Evolutionary conservation across 1,284 basidiomycete species (phyloP).

Genomic region (Boletus smithii): DNA sequence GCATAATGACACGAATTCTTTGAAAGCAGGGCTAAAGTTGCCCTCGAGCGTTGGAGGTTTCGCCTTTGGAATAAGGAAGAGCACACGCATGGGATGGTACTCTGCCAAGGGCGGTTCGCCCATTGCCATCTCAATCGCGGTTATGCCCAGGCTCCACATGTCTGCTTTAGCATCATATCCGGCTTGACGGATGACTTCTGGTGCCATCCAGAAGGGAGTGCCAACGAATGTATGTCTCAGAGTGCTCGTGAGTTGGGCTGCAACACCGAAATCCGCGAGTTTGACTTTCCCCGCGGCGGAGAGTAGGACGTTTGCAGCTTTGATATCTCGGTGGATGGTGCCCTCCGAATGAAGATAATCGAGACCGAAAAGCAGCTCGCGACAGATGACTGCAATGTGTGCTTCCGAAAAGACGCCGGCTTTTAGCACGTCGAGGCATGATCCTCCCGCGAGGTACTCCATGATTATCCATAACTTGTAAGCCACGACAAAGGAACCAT

Average conservation of each 20-base stretch:
- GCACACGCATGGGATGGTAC: conserved; percentile 93
- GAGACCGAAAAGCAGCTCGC: conserved; percentile 90
- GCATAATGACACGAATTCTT: conserved; percentile 89
- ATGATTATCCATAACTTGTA: conserved; percentile 99
- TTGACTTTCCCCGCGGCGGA: conserved; percentile 92
- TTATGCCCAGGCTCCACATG: conserved; percentile 96
- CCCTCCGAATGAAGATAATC: conserved; percentile 93
- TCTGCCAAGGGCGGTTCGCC: conserved; percentile 93
- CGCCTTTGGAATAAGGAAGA: conserved; percentile 96
- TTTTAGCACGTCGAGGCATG: conserved; percentile 93
- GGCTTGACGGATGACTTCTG: conserved; percentile 94
- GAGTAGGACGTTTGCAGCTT: conserved; percentile 94
- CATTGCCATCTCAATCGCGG: conserved; percentile 93
- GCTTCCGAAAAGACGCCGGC: conserved; percentile 86
- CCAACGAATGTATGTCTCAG: conserved; percentile 92
- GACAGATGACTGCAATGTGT: conserved; percentile 92
- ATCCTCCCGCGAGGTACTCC: conserved; percentile 99
- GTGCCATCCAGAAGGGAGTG: conserved; percentile 98
- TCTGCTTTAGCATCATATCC: conserved; percentile 96
- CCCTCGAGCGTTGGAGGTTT: conserved; percentile 91
- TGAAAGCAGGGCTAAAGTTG: conserved; percentile 79
- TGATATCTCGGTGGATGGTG: conserved; percentile 98
- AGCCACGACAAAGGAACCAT: conserved; percentile 93
- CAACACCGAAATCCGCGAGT: conserved; percentile 95
- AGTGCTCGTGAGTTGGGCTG: conserved; percentile 86